Evolutionary conservation across 148 eudicot species (phyloP), one percentile per base, ranked within the genome.

Genomic region (Spergularia bocconei): DNA sequence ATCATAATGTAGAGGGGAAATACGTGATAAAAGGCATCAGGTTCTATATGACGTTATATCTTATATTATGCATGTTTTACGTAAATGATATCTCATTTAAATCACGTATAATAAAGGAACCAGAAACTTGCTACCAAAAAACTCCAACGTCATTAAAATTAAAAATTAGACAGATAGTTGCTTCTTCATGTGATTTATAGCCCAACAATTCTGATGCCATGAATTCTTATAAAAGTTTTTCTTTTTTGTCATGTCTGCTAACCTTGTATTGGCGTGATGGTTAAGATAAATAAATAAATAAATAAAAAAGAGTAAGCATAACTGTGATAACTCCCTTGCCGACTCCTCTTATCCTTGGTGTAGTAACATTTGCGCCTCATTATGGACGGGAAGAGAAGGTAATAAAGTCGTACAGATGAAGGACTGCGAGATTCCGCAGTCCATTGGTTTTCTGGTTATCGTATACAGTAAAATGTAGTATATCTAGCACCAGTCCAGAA

Each of bases 111-210:
- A 65, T 67, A 67, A 67, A 67, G 70, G 70, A 67, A 11, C 6
- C 12, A 5, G 53, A 51, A 69, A 69, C 72, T 69, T 69, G 72
- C 59, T 52, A 69, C 29, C 44, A 51, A 69, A 17, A 69, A 52
- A 69, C 44, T 51, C 57, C 58, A 69, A 51, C 72, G 39, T 69
- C 72, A 51, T 12, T 65, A 17, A 65, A 29, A 65, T 5, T 39
- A 38, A 15, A 65, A 65, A 13, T 16, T 17, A 12, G 52, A 2
- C 11, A 38, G 39, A 13, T 29, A 9, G 33, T 5, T 65, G 50
- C 11, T 13, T 54, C 53, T n/a, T 67, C 56, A 44, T 68, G 21
- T 23, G 53, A n/a, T 68, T 68, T 48, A 68, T 50, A 44, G 23
- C 57, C 39, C 16, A 59, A 67, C 17, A 67, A 67, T 11, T 67